phyloP scores from a whole-genome alignment of 2,329 filamentous ascomycete genomes.

The Diaporthe humulicola region DNA sequence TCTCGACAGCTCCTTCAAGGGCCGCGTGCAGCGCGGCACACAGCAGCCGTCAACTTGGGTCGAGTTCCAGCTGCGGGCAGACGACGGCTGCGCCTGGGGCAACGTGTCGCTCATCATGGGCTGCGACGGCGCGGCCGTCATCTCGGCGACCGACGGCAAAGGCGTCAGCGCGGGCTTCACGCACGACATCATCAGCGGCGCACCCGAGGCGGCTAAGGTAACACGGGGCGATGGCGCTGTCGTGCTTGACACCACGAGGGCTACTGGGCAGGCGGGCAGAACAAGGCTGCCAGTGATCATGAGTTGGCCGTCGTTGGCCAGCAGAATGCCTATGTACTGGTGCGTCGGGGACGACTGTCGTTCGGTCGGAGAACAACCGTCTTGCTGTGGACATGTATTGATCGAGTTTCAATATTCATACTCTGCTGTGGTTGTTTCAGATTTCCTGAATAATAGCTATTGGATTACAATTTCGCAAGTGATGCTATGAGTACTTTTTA shows the following conservation, averaged over 20 bases:
- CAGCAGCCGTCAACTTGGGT: conserved; percentile 54
- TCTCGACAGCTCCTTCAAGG: conserved; percentile 13
- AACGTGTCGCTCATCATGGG: conserved; percentile 54
- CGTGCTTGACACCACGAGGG: conserved; percentile 52
- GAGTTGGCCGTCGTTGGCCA: conserved; percentile 49
- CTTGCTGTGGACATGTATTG: conserved; percentile 16
- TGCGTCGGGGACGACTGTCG: conserved; percentile 37
- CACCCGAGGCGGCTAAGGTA: conserved; percentile 49
- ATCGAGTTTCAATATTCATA: not conserved
- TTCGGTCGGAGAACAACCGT: conserved; percentile 12
- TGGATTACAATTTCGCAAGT: not conserved
- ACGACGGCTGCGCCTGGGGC: conserved; percentile 53
- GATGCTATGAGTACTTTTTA: not conserved
- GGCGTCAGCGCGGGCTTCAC: conserved; percentile 51
- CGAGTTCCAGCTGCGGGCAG: conserved; percentile 54
- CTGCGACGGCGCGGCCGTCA: conserved; percentile 54
- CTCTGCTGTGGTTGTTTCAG: not conserved
- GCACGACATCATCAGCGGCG: conserved; percentile 42
- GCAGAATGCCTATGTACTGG: conserved; percentile 52
- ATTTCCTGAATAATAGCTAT: not conserved
- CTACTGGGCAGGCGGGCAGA: conserved; percentile 54
- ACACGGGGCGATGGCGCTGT: conserved; percentile 51
- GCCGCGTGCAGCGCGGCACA: conserved; percentile 51
- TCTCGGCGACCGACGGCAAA: conserved; percentile 53
- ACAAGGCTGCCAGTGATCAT: conserved; percentile 52